phyloP scores from a whole-genome alignment of 306 rosid species.

The Prunus mume region DNA sequence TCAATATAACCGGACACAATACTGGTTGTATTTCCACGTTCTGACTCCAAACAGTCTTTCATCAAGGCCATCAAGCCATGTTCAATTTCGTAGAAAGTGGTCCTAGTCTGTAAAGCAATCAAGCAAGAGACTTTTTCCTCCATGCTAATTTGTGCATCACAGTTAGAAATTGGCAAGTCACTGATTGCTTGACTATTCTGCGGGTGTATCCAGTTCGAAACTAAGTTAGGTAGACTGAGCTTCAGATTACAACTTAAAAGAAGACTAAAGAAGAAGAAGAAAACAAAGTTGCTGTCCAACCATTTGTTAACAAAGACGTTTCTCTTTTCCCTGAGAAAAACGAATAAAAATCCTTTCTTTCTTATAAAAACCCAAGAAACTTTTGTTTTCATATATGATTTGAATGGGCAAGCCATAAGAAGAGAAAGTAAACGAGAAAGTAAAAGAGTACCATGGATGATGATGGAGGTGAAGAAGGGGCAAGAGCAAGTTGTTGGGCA shows the following conservation, averaged over 20 bases:
- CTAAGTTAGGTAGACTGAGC: constrained; percentile 4
- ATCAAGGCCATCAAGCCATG: constrained; percentile 60
- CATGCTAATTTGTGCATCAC: constrained; percentile 27
- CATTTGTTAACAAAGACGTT: not conserved
- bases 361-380: no score
- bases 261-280: constrained; percentile 1
- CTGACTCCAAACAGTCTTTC: constrained; percentile 67
- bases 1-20: constrained; percentile 64
- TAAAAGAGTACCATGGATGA: constrained; percentile 7
- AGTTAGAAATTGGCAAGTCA: constrained; percentile 15
- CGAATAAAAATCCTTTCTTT: not conserved
- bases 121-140: constrained; percentile 46
- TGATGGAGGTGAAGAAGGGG: constrained; percentile 26
- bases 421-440: not conserved
- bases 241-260: not conserved
- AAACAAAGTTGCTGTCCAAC: not conserved
- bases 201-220: constrained; percentile 19
- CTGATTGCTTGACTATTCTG: constrained; percentile 33
- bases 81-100: constrained; percentile 50
- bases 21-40: constrained; percentile 42
- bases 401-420: not conserved
- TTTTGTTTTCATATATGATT: no score
- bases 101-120: constrained; percentile 53
- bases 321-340: not conserved
- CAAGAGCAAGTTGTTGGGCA: constrained; percentile 38